phyloP scores from a whole-genome alignment of 371 early-diverging fungal species.

The Saksenaea oblongispora region DNA sequence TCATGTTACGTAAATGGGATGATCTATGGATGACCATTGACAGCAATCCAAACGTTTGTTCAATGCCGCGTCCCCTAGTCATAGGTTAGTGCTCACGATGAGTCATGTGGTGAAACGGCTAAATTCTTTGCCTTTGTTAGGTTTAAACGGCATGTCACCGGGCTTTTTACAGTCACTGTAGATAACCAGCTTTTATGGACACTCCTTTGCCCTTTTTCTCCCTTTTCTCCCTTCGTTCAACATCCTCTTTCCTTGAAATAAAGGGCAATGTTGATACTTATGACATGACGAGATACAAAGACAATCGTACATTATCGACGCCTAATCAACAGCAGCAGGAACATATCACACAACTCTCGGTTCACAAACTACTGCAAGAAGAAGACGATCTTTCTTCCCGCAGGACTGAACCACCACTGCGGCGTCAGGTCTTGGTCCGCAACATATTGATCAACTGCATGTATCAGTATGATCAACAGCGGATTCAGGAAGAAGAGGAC shows the following conservation, averaged over 20 bases:
- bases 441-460: conserved; percentile 28
- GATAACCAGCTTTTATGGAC: conserved; percentile 2
- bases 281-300: neutral
- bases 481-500: conserved; percentile 26
- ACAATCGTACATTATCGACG: neutral
- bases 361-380: conserved; percentile 29
- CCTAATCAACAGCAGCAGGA: conserved; percentile 10
- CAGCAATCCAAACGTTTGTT: too few species aligned
- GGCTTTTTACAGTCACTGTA: conserved; percentile 5
- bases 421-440: conserved; percentile 36
- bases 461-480: conserved; percentile 7
- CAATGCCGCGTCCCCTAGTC: too few species aligned
- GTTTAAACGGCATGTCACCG: conserved; percentile 1
- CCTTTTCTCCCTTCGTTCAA: neutral
- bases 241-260: neutral
- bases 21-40: too few species aligned
- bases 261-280: conserved; percentile 3
- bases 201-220: conserved; percentile 4
- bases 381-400: conserved; percentile 9
- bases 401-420: conserved; percentile 24
- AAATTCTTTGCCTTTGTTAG: neutral
- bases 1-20: too few species aligned
- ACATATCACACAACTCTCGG: conserved; percentile 32
- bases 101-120: neutral
- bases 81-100: neutral